Base-by-base conservation (phyloP, 1,284 basidiomycete species). In the Mycena citricolor region DNA sequence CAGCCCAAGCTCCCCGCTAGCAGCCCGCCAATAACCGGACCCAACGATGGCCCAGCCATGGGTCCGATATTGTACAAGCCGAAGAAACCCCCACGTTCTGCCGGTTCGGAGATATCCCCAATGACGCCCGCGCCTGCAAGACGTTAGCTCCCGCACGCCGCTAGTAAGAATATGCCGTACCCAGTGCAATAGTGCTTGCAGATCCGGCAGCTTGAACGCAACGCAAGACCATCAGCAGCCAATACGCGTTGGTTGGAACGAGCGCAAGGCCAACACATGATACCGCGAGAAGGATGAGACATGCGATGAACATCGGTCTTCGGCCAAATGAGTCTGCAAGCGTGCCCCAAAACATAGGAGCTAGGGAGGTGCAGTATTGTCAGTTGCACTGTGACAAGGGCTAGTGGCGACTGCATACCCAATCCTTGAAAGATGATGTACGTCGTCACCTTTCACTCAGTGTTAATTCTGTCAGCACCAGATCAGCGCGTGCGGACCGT, bases 391-490 rank as follows among this genome's bases (percentile, higher is more conserved):
- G 12, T 20, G 6, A 32, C 31, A 6, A 25, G 33, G 32, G 24
- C 11, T 33, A 24, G 20, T 39, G 39, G 34, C 47, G 41, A 8
- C 22, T 33, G 57, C 70, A 47, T 53, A 85, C 85, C 74, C 31
- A 86, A 60, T 14, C 81, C 87, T 65, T 91, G 88, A 23, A 89
- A 67, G 28, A 89, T 67, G 75, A 90, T 81, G 61, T 89, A 89
- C 50, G 86, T 77, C 0, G 86, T 90, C n/a, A 90, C 68, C 70
- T 71, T 38, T 12, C 35, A 28, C 13, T 21, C 2, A 36, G 32
- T 8, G 16, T 8, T 13, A 19, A 21, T 28, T 14, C 11, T 34
- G 24, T 32, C 17, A 16, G 20, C 17, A 26, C n/a, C 20, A 10
- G 11, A 7, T 7, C 14, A 26, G 20, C 22, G 8, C 14, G 13